Evolutionary conservation across 1,139 yeast genomes (phyloP), one percentile per base, ranked within the genome.

Genomic region (Citeromyces siamensis): DNA sequence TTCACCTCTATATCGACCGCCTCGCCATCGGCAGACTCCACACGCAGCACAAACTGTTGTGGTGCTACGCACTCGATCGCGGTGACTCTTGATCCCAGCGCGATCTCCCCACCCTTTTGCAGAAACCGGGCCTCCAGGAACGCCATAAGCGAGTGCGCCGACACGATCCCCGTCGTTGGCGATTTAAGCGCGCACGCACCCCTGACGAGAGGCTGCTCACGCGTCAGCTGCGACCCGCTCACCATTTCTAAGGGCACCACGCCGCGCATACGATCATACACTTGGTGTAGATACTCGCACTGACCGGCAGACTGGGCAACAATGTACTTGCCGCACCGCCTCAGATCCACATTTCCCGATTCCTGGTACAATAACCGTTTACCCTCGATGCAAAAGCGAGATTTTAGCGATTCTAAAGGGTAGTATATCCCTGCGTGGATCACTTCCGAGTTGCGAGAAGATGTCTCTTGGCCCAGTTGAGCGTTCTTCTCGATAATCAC

Each of bases 361-460:
- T 67, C 67, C 19, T 61, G 55, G 50, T 85, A 86, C 13, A 86
- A 64, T 53, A 75, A 57, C 17, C 72, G 53, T 47, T 83, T 85
- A 0, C 96, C 96, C 31, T 66, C 65, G 23, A 86, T 64, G 47
- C 95, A 86, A 32, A 86, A 58, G 46, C 64, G 59, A 1, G 84
- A 73, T 50, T 84, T 79, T 40, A 86, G 59, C 3, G 81, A 68
- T 40, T 71, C 71, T 9, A 61, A 59, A 0, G 95, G 94, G 49
- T 82, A 81, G 52, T 86, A 86, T 6, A 86, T 50, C 0, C 95
- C 96, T 1, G 95, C 95, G 56, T 86, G 96, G 26, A 86, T 79
- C 21, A 86, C 96, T 49, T 86, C 96, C 2, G 94, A 82, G 60
- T 86, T 86, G 37, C 95, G 62, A 9, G 93, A 71, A 2, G 94